A percentile compares a stretch with the other conserved stretches of the same genome.
These are phyloP conservation scores for Colletotrichum cordylinicola DNA, from an alignment of 2,329 filamentous ascomycete genomes.

Conservation along the genomic window DNA sequence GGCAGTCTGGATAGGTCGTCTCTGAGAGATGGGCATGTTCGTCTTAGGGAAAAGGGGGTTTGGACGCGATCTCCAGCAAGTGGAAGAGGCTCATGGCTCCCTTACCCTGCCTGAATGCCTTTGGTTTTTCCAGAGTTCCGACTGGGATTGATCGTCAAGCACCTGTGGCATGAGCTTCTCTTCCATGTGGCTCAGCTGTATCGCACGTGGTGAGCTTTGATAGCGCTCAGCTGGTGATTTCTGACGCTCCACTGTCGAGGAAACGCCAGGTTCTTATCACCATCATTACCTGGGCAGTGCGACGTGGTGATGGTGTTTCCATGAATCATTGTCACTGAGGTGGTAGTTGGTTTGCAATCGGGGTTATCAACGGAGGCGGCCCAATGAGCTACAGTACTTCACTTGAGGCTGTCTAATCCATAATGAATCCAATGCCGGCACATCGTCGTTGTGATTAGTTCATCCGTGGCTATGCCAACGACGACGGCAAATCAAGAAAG, in stretches of 20 bases:
- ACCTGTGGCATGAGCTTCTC: no score
- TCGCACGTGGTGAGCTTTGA: no score
- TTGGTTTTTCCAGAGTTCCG: neutral
- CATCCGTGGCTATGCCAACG: neutral
- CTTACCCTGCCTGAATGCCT: accelerated
- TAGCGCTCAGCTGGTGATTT: no score
- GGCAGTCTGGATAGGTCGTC: neutral
- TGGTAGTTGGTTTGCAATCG: neutral
- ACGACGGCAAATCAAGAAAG: neutral
- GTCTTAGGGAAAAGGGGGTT: neutral
- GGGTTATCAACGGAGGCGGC: neutral
- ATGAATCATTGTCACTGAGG: neutral
- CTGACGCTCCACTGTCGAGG: neutral
- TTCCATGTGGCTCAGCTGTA: neutral
- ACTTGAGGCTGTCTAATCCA: neutral
- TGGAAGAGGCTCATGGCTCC: accelerated
- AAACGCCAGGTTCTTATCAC: neutral
- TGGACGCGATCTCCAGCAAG: neutral
- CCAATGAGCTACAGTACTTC: neutral
- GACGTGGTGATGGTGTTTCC: neutral
- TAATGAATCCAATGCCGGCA: neutral
- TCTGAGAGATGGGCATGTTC: neutral
- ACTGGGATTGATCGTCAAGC: neutral
- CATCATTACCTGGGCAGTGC: neutral
- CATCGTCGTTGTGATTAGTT: neutral